Evolutionary conservation across 2,329 filamentous ascomycete genomes (phyloP), one percentile per base, ranked within the genome.

Genomic region (Calonectria leucothoes): DNA sequence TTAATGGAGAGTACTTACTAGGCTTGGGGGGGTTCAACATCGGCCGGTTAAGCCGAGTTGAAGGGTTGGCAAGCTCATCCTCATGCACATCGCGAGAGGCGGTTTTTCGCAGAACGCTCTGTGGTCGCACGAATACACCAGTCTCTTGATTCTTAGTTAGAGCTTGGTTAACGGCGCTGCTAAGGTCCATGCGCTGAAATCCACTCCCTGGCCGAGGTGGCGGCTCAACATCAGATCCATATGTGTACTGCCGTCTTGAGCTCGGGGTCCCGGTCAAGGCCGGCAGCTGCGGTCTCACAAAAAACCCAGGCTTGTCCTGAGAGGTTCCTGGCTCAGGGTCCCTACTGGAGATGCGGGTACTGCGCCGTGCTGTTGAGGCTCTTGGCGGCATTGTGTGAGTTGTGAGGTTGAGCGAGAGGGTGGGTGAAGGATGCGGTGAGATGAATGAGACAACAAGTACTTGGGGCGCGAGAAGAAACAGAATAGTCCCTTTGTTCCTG

Each of bases 151-250:
- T 75, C 14, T 77, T 74, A 2, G 72, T 73, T 10, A 84, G 72
- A 17, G 79, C 82, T 15, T 78, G 76, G 12, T 76, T 78, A 37
- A 85, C 81, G 10, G 82, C 84, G 57, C 73, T 79, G 66, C 77
- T 77, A 23, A 85, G 71, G 49, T 81, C 77, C 72, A 80, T 75
- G 23, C 75, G 70, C 29, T 78, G 78, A 7, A 74, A 33, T 78
- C 82, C 68, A 73, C 73, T 66, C 59, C 71, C 74, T 42, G 73
- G 63, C 72, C 79, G 74, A 42, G 81, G 80, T 23, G 76, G 75
- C 2, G 84, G 84, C 64, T 86, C 84, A 35, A 75, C 80, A n/a
- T 70, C 82, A 39, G 84, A 82, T 39, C 84, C 84, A 75, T 86
- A 86, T 1, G 83, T 81, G 70, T 85, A 85, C 72, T 85, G 83